Conservation (phyloP, 306 rosid species). For the Acmispon strigosus region DNA sequence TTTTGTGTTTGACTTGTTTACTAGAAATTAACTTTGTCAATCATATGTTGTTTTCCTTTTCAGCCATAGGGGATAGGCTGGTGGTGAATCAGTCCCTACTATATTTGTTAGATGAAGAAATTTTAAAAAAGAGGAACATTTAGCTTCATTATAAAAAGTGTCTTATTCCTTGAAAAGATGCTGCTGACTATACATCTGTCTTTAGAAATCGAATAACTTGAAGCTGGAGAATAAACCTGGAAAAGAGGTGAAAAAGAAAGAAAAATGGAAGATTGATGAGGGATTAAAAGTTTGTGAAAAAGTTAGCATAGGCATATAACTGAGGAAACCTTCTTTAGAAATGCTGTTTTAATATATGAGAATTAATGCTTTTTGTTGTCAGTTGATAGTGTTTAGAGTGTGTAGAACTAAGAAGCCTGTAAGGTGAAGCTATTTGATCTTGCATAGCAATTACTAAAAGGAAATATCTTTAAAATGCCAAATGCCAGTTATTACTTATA, state of each 20-base stretch:
- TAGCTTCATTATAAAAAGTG: background rate
- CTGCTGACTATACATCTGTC: background rate
- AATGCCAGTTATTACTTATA: background rate
- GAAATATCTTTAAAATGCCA: slow-evolving; percentile 7
- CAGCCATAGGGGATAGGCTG: background rate
- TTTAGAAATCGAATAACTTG: background rate
- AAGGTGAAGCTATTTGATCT: background rate
- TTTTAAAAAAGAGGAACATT: background rate
- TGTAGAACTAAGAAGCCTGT: slow-evolving; percentile 5
- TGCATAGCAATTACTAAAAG: background rate
- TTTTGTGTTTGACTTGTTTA: slow-evolving; percentile 19
- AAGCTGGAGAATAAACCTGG: background rate
- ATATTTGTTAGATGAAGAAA: background rate
- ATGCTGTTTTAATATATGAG: no score
- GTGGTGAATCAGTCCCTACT: background rate
- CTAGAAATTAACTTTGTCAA: slow-evolving; percentile 3
- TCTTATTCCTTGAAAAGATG: background rate
- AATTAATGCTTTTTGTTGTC: no score
- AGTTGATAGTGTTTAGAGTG: background rate
- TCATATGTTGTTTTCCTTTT: slow-evolving; percentile 11
- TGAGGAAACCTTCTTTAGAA: no score
- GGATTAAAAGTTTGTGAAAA: no score
- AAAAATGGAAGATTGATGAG: background rate
- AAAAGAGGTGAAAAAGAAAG: background rate
- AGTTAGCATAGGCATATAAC: no score